Conservation (phyloP, 768 basidiomycete genomes). For the Tulasnella sp. region DNA sequence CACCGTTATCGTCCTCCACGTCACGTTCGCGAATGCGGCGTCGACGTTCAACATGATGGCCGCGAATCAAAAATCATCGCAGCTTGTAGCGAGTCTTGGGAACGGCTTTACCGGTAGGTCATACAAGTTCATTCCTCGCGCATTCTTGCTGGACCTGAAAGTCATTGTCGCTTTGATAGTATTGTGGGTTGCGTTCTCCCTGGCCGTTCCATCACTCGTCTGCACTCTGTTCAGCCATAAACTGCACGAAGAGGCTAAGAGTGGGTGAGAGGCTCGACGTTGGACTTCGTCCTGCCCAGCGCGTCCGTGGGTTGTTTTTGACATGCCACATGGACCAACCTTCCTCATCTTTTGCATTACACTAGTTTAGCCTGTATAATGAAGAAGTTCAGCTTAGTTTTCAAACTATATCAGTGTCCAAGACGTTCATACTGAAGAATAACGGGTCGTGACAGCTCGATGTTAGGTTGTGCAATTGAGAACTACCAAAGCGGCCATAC, state of each 20-base stretch:
- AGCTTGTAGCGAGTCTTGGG: slow-evolving; percentile 10
- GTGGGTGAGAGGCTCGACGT: neutral
- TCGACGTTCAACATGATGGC: slow-evolving; percentile 5
- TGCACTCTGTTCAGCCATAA: slow-evolving; percentile 13
- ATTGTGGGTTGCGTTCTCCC: slow-evolving; percentile 16
- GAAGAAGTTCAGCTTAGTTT: too few relatives aligned
- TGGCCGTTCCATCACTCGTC: slow-evolving; percentile 10
- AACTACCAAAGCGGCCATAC: too few relatives aligned
- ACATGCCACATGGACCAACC: too few relatives aligned
- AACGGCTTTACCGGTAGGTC: slow-evolving; percentile 16
- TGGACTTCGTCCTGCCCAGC: too few relatives aligned
- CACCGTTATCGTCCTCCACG: slow-evolving; percentile 13
- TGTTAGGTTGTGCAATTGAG: too few relatives aligned
- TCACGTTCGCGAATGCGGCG: slow-evolving; percentile 8
- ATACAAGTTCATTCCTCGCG: neutral
- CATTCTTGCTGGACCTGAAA: neutral
- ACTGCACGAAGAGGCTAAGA: slow-evolving; percentile 9
- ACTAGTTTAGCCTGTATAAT: too few relatives aligned
- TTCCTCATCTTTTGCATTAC: too few relatives aligned
- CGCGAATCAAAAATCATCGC: neutral
- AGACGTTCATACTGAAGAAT: too few relatives aligned
- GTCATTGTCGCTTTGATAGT: too few relatives aligned
- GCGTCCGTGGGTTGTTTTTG: too few relatives aligned
- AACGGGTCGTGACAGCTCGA: too few relatives aligned
- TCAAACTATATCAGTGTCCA: too few relatives aligned